Conservation (phyloP, 257 asterid species). For the Anisodus acutangulus region DNA sequence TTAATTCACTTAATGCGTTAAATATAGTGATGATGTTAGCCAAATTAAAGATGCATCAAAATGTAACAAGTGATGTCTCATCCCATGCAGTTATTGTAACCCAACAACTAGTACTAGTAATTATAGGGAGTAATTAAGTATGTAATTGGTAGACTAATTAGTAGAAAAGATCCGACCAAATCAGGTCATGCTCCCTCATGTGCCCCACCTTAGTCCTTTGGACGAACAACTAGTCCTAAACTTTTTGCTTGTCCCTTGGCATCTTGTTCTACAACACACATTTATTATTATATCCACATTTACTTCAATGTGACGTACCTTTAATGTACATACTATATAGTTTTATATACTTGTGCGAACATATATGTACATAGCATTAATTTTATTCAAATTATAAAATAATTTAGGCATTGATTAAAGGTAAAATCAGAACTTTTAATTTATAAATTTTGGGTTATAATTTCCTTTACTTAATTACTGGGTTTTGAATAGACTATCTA, state of each 20-base stretch:
- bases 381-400: neutral
- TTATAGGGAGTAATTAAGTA: neutral
- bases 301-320: neutral
- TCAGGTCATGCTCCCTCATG: neutral
- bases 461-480: too few relatives aligned
- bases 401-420: neutral
- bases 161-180: neutral
- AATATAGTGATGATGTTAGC: neutral
- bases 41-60: neutral
- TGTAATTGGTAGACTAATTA: neutral
- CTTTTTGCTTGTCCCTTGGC: neutral
- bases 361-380: neutral
- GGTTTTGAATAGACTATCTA: too few relatives aligned
- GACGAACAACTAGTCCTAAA: neutral
- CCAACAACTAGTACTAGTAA: neutral
- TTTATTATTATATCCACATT: neutral
- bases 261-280: neutral
- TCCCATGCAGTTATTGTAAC: neutral
- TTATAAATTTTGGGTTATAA: neutral
- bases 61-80: neutral
- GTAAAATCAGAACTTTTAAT: neutral
- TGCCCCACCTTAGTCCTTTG: neutral
- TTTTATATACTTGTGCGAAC: neutral
- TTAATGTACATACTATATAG: neutral
- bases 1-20: neutral